Base-by-base conservation (phyloP, 2,329 filamentous ascomycete genomes). In the Tetracladium maxilliforme region DNA sequence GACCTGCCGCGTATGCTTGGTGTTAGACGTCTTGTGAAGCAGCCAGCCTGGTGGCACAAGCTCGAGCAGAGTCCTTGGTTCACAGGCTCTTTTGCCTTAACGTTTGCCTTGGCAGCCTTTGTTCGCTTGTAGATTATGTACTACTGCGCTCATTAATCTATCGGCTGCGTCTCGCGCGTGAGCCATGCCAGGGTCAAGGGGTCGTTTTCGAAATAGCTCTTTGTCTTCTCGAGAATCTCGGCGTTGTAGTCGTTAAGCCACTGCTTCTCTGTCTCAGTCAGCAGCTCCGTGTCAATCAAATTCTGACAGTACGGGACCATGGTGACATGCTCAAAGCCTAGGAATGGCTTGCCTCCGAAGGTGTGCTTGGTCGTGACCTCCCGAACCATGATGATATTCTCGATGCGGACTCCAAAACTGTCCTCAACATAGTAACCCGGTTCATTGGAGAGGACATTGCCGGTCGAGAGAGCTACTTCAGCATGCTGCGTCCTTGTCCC, bases 371-470 rank as follows among this genome's bases (percentile, higher is more conserved):
- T 93, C 51, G 86, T 62, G n/a, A 79, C 76, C 47, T 94, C 84
- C 36, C 70, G 77, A 16, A 92, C 83, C 61, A 95, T 77, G 35
- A 92, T 71, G 41, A 98, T 73, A 48, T 98, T 98, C 53, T 98
- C 90, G 42, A 94, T 94, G 11, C 90, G 77, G 37, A 98, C 90
- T 11, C 90, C 90, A 43, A 92, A 98, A 19, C 73, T 72, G 23
- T 84, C 87, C 41, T 98, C 90, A 49, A 95, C 86, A 48, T 98
- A 98, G 55, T 86, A 98, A 16, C 90, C 90, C 3, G 90, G 90
- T 51, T 98, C 84, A 42, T 94, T 84, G 3, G 87, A 95, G 26
- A 95, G 71, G 20, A 98, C 87, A 41, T 98, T 94, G 22, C 90
- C 90, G n/a, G 82, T 64, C 1, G 82, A 70, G 16, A 98, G 63